Evolutionary conservation across 2,329 filamentous ascomycete genomes (phyloP).

Genomic region (Escovopsis sp.): DNA sequence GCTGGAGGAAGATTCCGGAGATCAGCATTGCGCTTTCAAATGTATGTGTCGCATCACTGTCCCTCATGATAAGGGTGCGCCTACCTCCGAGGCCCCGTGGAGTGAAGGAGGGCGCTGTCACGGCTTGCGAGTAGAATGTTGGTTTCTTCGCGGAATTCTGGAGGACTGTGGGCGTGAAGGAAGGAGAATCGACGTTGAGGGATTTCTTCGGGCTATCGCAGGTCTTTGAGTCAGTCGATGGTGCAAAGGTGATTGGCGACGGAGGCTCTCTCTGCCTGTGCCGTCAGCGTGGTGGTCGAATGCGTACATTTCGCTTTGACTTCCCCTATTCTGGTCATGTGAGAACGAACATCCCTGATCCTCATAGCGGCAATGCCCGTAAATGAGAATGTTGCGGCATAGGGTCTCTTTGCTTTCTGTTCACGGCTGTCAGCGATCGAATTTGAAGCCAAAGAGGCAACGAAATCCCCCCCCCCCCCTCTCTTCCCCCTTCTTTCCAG

Average conservation of each 20-base stretch:
- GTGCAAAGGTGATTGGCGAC: neutral
- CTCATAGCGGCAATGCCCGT: conserved; percentile 83
- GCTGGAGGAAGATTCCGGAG: conserved; percentile 11
- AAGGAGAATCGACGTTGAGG: conserved; percentile 89
- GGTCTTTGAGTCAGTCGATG: conserved; percentile 1
- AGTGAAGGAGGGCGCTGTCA: conserved; percentile 76
- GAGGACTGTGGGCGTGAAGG: conserved; percentile 61
- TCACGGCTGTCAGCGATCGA: conserved; percentile 1
- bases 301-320: conserved; percentile 27
- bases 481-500: no score
- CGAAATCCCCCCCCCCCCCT: no score
- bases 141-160: conserved; percentile 44
- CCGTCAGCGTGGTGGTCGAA: neutral
- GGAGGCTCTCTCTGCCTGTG: neutral
- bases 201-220: conserved; percentile 47
- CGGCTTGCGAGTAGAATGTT: conserved; percentile 75
- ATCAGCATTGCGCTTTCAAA: neutral
- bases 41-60: neutral
- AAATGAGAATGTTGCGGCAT: conserved; percentile 85
- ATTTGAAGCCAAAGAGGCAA: no score
- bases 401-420: conserved; percentile 75
- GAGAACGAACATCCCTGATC: conserved; percentile 85
- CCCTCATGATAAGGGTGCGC: neutral
- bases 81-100: conserved; percentile 43
- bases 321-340: conserved; percentile 56